A percentile compares a stretch with the other conserved stretches of the same genome.
phyloP scores from a whole-genome alignment of 2,329 filamentous ascomycete species.

The Capronia americana region DNA sequence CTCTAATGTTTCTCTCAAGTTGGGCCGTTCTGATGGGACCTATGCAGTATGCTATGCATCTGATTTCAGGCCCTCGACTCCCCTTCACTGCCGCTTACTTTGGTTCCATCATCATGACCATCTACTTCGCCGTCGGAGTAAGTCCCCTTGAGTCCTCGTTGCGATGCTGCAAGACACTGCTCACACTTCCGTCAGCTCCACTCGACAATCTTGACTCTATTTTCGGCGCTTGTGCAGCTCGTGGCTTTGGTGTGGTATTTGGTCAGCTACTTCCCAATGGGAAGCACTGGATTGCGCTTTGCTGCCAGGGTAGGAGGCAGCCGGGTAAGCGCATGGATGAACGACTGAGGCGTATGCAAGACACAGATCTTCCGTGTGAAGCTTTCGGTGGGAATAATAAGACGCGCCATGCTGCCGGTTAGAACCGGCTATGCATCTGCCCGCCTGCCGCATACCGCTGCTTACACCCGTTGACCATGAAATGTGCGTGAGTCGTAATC shows the following conservation, averaged over 20 bases:
- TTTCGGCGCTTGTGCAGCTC: constrained; percentile 83
- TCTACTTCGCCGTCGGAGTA: constrained; percentile 91
- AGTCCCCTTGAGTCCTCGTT: constrained; percentile 72
- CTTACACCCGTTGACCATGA: constrained; percentile 1
- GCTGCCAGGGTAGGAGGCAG: constrained; percentile 85
- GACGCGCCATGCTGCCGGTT: constrained; percentile 1
- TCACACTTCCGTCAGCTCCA: constrained; percentile 86
- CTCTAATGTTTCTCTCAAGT: constrained; percentile 84
- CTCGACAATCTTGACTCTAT: constrained; percentile 81
- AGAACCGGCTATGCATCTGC: constrained; percentile 10
- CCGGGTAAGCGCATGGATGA: constrained; percentile 78
- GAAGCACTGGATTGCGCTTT: constrained; percentile 82
- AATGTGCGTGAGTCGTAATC: not conserved
- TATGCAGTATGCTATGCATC: constrained; percentile 78
- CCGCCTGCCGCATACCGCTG: constrained; percentile 7
- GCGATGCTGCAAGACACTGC: constrained; percentile 78
- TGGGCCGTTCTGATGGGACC: constrained; percentile 96
- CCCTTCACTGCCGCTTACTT: constrained; percentile 96
- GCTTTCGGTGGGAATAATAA: not conserved
- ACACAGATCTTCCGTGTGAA: not conserved
- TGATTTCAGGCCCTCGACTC: constrained; percentile 80
- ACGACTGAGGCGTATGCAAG: constrained; percentile 20
- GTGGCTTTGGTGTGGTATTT: constrained; percentile 88
- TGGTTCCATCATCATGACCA: constrained; percentile 84
- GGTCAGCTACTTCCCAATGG: constrained; percentile 98